Evolutionary conservation across 257 asterid genomes (phyloP), one percentile per base, ranked within the genome.

Genomic region (Nicotiana knightiana): DNA sequence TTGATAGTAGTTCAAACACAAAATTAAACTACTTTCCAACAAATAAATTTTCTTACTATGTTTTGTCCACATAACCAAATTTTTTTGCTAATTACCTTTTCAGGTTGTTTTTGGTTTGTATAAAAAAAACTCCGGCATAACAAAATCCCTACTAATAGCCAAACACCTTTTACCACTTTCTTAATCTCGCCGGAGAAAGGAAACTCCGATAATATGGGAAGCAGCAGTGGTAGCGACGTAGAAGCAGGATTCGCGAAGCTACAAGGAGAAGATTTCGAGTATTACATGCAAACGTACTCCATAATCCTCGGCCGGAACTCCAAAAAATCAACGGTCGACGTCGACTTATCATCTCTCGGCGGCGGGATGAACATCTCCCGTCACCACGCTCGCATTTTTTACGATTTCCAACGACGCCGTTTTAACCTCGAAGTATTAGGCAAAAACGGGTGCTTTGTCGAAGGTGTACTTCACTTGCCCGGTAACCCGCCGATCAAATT

Each of bases 321-420:
- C 83, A 96, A 96, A 89, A 96, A 94, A 82, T 96, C 99, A 15
- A 85, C 99, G 7, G 99, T 96, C 35, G 98, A 96, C 81, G 98
- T 96, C 65, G 98, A 94, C 78, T 97, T 94, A 85, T 94, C 99
- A 37, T 93, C 98, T 51, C 94, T 96, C 77, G 99, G 98, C 83
- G 99, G 99, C 9, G 98, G 98, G 12, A 96, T 96, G 98, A 96
- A 94, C 91, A 94, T 96, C 88, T 93, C 97, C 84, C 98, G 98
- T 79, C 96, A 94, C 90, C 99, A 96, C 85, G 99, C 99, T 30
- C 98, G 99, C 82, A 94, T 96, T 77, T 96, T 91, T 88, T 94
- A 96, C 89, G 99, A 96, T 84, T 96, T 94, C 87, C 97, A 96
- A 18, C 97, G 99, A 2, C 98, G 99, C 11, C 97, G 99, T 61